phyloP scores from a whole-genome alignment of 2,329 filamentous ascomycete genomes.

The Pseudomassariella vexata region DNA sequence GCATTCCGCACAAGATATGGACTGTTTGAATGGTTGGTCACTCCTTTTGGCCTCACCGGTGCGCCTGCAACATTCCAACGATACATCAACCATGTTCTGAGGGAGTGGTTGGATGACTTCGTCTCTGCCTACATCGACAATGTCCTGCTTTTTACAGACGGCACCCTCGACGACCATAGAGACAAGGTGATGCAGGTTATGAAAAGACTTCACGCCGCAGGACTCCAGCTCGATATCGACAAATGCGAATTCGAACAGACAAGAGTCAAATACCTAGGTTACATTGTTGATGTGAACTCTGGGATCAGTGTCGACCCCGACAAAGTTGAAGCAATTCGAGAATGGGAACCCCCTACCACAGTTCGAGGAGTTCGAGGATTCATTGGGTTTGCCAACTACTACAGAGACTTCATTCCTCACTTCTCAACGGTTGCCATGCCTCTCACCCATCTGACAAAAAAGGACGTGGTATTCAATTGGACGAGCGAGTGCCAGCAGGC shows the following conservation, averaged over 20 bases:
- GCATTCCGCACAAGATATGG: slow-evolving; percentile 24
- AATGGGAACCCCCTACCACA: slow-evolving; percentile 15
- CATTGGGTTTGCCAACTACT: slow-evolving; percentile 27
- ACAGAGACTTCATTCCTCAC: slow-evolving; percentile 21
- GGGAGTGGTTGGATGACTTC: slow-evolving; percentile 5
- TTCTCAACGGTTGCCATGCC: slow-evolving; percentile 12
- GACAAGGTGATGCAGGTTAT: slow-evolving; percentile 17
- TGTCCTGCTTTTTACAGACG: slow-evolving; percentile 19
- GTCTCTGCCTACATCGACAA: slow-evolving; percentile 13
- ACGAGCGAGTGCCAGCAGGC: not conserved
- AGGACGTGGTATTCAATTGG: not conserved
- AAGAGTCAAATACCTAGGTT: slow-evolving; percentile 23
- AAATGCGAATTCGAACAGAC: slow-evolving; percentile 25
- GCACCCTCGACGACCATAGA: slow-evolving; percentile 16
- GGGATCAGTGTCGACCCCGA: slow-evolving; percentile 18
- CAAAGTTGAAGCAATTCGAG: slow-evolving; percentile 16
- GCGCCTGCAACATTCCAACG: slow-evolving; percentile 8
- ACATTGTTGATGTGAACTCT: slow-evolving; percentile 17
- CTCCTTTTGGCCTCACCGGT: slow-evolving; percentile 20
- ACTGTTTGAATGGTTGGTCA: slow-evolving; percentile 22
- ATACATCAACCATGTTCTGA: slow-evolving; percentile 7
- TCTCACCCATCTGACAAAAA: slow-evolving; percentile 11
- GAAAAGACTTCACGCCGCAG: not conserved
- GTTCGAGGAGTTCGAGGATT: slow-evolving; percentile 18
- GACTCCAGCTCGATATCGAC: slow-evolving; percentile 11